Conservation (phyloP, 352 stramenopile genomes). For the Halophytophthora polymorphica region DNA sequence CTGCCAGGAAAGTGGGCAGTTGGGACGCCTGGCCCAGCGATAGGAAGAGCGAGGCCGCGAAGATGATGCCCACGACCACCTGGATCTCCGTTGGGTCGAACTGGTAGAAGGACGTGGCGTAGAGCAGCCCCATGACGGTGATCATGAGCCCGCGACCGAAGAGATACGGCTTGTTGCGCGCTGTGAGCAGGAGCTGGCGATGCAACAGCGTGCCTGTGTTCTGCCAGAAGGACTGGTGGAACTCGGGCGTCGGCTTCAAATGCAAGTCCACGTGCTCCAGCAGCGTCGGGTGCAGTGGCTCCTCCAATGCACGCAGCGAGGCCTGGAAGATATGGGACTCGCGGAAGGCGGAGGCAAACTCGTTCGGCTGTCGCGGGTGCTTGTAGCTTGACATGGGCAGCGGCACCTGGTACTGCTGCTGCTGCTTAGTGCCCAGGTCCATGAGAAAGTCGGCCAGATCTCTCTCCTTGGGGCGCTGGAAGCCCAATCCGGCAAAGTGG, state of each 20-base stretch:
- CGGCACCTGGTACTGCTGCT: conserved; percentile 24
- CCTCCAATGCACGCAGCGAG: conserved; percentile 60
- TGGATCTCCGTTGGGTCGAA: conserved; percentile 29
- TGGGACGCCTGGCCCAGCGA: conserved; percentile 67
- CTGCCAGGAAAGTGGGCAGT: conserved; percentile 54
- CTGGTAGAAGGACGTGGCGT: conserved; percentile 36
- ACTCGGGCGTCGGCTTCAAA: conserved; percentile 57
- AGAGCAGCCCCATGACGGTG: conserved; percentile 36
- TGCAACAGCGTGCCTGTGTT: conserved; percentile 25
- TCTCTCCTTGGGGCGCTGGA: conserved; percentile 20
- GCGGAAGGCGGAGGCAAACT: conserved; percentile 40
- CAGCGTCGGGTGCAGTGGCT: conserved; percentile 9
- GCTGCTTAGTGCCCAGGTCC: conserved; percentile 37
- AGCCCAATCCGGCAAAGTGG: conserved; percentile 35
- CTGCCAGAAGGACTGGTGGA: conserved; percentile 26
- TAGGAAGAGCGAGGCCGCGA: conserved; percentile 71
- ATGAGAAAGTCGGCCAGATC: conserved; percentile 38
- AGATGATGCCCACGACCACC: conserved; percentile 50
- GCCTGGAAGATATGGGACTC: conserved; percentile 29
- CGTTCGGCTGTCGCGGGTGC: conserved; percentile 22
- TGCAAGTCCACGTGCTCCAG: conserved; percentile 55
- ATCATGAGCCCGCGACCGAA: conserved; percentile 33
- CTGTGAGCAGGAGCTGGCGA: conserved; percentile 54
- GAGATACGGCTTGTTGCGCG: conserved; percentile 37
- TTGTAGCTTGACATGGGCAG: conserved; percentile 2